Evolutionary conservation across 139 green algal genomes (phyloP).

Genomic region (Chlamydomonas incerta): DNA sequence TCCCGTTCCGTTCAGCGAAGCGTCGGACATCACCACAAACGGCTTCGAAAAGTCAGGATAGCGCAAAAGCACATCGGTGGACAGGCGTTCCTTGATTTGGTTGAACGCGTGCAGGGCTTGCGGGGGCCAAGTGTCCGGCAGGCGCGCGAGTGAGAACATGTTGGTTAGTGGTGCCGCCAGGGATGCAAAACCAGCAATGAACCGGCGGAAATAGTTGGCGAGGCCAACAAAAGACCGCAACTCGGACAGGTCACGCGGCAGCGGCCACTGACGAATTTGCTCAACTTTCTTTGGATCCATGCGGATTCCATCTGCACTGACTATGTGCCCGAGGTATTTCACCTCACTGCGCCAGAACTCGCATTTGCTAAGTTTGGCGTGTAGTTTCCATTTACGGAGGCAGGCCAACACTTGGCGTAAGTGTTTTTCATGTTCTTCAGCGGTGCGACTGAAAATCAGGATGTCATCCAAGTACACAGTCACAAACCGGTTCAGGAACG

Average conservation of each 20-base stretch:
- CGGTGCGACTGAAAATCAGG: slow-evolving; percentile 51
- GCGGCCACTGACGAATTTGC: not conserved
- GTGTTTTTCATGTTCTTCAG: slow-evolving; percentile 59
- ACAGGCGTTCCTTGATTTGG: not conserved
- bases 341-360: slow-evolving; percentile 42
- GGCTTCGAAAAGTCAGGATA: slow-evolving; percentile 8
- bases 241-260: not conserved
- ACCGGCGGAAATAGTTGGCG: slow-evolving; percentile 8
- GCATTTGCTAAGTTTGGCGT: slow-evolving; percentile 62
- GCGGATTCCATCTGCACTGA: not conserved
- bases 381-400: slow-evolving; percentile 58
- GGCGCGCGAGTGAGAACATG: not conserved
- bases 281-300: not conserved
- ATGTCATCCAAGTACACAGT: slow-evolving; percentile 71
- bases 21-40: not conserved
- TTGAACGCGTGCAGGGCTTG: not conserved
- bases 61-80: not conserved
- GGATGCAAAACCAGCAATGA: not conserved
- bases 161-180: not conserved
- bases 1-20: not conserved
- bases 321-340: slow-evolving; percentile 6
- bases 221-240: slow-evolving; percentile 14
- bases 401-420: slow-evolving; percentile 48
- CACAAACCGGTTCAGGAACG: slow-evolving; percentile 58
- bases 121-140: not conserved